These are phyloP conservation scores for Cryptosporidium sp. DNA, from an alignment of 169 alveolate genomes.

Conservation along the genomic window DNA sequence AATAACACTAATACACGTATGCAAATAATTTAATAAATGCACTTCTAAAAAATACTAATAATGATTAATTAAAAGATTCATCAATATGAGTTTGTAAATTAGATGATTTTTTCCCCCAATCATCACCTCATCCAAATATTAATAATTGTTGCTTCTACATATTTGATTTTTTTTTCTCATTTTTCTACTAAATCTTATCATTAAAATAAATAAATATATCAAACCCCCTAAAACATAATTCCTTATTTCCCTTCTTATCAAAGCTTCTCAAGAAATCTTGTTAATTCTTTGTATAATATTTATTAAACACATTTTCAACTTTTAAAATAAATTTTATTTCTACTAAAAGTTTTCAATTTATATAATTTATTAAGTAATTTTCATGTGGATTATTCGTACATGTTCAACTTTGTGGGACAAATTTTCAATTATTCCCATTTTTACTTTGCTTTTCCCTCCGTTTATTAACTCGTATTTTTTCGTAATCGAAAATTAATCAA, in stretches of 20 bases:
- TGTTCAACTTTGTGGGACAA: background rate
- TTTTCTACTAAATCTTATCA: too few species aligned
- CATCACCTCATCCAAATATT: too few species aligned
- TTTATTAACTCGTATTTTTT: conserved; percentile 4
- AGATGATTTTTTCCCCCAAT: too few species aligned
- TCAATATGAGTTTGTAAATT: too few species aligned
- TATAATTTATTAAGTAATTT: conserved; percentile 10
- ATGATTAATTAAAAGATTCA: too few species aligned
- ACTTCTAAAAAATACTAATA: background rate
- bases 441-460: conserved; percentile 1
- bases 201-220: too few species aligned
- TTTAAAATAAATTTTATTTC: background rate
- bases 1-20: background rate
- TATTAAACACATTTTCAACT: too few species aligned
- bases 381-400: background rate
- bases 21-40: background rate
- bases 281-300: too few species aligned
- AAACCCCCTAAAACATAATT: too few species aligned
- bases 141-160: too few species aligned
- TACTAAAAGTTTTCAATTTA: background rate
- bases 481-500: background rate
- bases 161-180: background rate
- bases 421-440: background rate
- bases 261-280: background rate
- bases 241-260: too few species aligned